Evolutionary conservation across 2,329 filamentous ascomycete genomes (phyloP), one percentile per base, ranked within the genome.

Genomic region (Chrysoporthe deuterocubensis): DNA sequence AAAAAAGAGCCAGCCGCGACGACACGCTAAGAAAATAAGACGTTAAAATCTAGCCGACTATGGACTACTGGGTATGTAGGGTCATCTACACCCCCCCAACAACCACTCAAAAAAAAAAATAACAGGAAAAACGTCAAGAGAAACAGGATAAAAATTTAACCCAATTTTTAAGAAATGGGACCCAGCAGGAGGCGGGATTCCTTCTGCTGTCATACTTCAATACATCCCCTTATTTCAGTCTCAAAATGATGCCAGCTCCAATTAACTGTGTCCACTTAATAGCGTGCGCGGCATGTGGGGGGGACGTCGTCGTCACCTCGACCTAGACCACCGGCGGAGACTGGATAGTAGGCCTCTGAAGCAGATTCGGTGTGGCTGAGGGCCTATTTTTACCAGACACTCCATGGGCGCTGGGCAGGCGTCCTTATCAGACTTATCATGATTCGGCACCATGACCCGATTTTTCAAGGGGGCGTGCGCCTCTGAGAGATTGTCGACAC

Each of bases 241-340:
- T 26, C 37, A 16, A 18, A n/a, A 7, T 48, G 16, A n/a, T 21
- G 48, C 18, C 48, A 26, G 48, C 21, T 50, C n/a, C 11, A 32
- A 6, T 32, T 13, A 54, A 1, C 7, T 6, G 50, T 40, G 7
- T 54, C 37, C 50, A 54, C 50, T 54, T 32, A 54, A 32, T 54
- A 54, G 50, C 50, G 50, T 54, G 50, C 50, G 50, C 50, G 50
- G 26, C 50, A 32, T 21, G 50, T 54, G 50, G 50, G 32, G 50
- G 2, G 50, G 26, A 32, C 50, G 50, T 32, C 50, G 50, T 54
- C 50, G 50, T 54, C 50, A 54, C 50, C 50, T 40, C 6, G 26
- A 26, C 50, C 50, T 21, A n/a, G 44, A 46, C 44, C 44, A 16
- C 14, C 26, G 26, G 26, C 26, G 26, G 26, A 26, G 26, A 26